phyloP scores from a whole-genome alignment of 2,329 filamentous ascomycete species.

The Aspergillus nomiae region DNA sequence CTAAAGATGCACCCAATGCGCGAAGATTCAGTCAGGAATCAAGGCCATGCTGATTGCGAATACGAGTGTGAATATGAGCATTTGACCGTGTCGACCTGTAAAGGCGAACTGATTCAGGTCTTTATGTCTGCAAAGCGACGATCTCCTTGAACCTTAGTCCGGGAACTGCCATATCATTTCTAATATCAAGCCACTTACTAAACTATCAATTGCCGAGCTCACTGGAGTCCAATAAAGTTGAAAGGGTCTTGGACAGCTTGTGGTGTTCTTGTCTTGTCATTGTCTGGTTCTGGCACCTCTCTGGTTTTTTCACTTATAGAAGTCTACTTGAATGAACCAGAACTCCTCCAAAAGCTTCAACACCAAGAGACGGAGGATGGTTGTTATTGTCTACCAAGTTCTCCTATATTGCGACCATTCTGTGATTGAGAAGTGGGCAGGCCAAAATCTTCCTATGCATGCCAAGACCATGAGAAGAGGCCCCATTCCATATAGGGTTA shows the following conservation, averaged over 20 bases:
- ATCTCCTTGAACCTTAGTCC: neutral
- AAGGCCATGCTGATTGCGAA: neutral
- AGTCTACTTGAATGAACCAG: no score
- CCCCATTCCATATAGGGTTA: neutral
- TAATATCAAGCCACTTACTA: neutral
- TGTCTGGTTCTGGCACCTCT: neutral
- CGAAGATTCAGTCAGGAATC: neutral
- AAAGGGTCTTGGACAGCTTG: neutral
- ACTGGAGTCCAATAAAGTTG: neutral
- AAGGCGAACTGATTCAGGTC: neutral
- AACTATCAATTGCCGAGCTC: neutral
- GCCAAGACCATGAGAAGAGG: neutral
- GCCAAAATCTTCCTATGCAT: neutral
- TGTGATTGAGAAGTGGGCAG: neutral
- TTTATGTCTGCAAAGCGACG: neutral
- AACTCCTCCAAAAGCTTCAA: neutral
- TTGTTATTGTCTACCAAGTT: neutral
- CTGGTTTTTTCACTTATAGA: no score
- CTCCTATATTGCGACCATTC: neutral
- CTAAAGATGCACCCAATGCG: neutral
- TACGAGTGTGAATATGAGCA: neutral
- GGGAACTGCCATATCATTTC: neutral
- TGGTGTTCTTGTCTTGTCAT: neutral
- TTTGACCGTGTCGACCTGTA: neutral
- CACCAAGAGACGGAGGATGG: accelerated